Base-by-base conservation (phyloP, 306 rosid genomes). In the Glycine tomentella region DNA sequence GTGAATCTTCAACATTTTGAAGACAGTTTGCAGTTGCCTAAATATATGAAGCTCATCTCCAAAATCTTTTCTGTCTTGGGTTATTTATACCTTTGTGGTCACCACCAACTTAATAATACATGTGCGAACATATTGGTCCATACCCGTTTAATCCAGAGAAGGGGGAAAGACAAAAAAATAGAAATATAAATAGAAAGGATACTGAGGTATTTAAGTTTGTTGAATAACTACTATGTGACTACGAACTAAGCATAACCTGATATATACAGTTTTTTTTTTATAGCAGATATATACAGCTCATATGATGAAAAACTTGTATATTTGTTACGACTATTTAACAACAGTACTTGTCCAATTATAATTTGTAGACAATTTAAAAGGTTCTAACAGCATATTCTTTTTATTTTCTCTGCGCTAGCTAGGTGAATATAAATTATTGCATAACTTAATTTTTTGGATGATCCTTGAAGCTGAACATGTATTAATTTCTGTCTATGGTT, bases 1-100 rank as follows among this genome's bases (percentile, higher is more conserved):
- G 61, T 78, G 10, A 2, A 55, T 67, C 72, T 77, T 9, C 42
- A 50, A 57, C 15, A 5, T 73, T 17, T 20, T 48, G 17, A 63
- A 50, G 38, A 61, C 46, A 58, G 5, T 45, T 15, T 46, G 42
- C 12, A 46, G 13, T 33, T 63, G 9, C 45, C 12, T 66, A 45
- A 77, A 77, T 78, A 42, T 12, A 69, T 66, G 0, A 56, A 48
- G 64, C 53, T 61, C 15, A 5, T 51, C 57, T 48, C 40, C 33
- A 46, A 46, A 64, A 7, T 51, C 61, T 57, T 25, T 51, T 0
- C 31, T 20, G 20, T 20, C 20, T 20, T 20, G 20, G 20, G 20
- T 20, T 20, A 16, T 57, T 71, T 70, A 2, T 50, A 68, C 58
- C 17, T 51, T 25, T 56, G 66, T 53, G 77, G 52, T 55, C 31